Base-by-base conservation (phyloP, 129 eudicot species). In the Calendula officinalis region DNA sequence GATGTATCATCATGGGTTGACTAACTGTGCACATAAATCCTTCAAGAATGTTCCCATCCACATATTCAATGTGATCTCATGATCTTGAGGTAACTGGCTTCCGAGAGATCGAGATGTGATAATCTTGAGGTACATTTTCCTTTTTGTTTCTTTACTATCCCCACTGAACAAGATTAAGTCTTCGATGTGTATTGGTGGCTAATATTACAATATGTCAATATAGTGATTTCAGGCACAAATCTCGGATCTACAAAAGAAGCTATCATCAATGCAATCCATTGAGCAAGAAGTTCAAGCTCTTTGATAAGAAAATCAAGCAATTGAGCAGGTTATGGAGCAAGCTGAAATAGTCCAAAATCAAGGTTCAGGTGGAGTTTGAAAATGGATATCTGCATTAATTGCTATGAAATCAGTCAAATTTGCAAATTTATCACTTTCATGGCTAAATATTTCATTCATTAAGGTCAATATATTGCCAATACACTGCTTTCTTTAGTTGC, bases 21-120 rank as follows among this genome's bases (percentile, higher is more conserved):
- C n/a, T n/a, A n/a, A n/a, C n/a, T n/a, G n/a, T n/a, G n/a, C n/a
- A n/a, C n/a, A n/a, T n/a, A n/a, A n/a, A n/a, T n/a, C n/a, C n/a
- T n/a, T n/a, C n/a, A n/a, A 88, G 98, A 91, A 69, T 91, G 98
- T 96, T 87, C 98, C 56, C 84, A 82, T 66, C 96, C 96, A 6
- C 87, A 91, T 64, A 78, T 81, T 53, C 91, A 86, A 66, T 95
- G 96, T 72, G 98, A 88, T 69, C 44, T 67, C 75, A 91, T 88
- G 70, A 75, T 86, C 62, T 84, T 95, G 55, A 85, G 98, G 76
- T n/a, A 94, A 73, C 81, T 94, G 62, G 83, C 76, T 39, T 78
- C 86, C 58, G 99, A 94, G 81, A 83, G 87, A 80, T 94, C 95
- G 74, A 81, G 99, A 94, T 94, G 99, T 56, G 86, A 85, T 71